phyloP scores from a whole-genome alignment of 1,139 yeast genomes.

The Sugiyamaella sp. region DNA sequence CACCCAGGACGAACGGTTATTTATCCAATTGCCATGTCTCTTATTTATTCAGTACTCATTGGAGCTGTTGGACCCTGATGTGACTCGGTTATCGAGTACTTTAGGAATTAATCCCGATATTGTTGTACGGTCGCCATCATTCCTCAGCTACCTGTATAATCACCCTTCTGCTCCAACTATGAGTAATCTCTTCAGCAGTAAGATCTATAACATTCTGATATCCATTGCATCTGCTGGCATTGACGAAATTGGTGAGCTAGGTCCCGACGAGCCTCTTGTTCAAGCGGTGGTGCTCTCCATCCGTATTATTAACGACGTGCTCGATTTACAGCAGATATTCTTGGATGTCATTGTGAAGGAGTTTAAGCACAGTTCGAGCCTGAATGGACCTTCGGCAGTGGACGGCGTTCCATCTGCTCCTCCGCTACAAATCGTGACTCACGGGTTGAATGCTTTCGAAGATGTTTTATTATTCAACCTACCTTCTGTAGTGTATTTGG shows the following conservation, averaged over 20 bases:
- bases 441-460: slow-evolving; percentile 64
- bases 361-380: slow-evolving; percentile 20
- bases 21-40: slow-evolving; percentile 58
- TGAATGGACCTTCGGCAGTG: background rate
- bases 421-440: slow-evolving; percentile 51
- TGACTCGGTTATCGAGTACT: slow-evolving; percentile 47
- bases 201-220: slow-evolving; percentile 59
- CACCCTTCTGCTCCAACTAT: slow-evolving; percentile 73
- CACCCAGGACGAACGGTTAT: slow-evolving; percentile 45
- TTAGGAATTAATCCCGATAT: slow-evolving; percentile 50
- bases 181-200: slow-evolving; percentile 62
- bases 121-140: slow-evolving; percentile 48
- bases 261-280: slow-evolving; percentile 37
- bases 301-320: slow-evolving; percentile 51
- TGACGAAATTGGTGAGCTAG: slow-evolving; percentile 53
- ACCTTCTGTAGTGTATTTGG: slow-evolving; percentile 68
- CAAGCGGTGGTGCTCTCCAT: slow-evolving; percentile 45
- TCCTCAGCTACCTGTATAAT: slow-evolving; percentile 49
- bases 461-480: slow-evolving; percentile 73
- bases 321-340: slow-evolving; percentile 55
- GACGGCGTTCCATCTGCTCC: slow-evolving; percentile 6
- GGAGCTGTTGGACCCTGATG: slow-evolving; percentile 63
- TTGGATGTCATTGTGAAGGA: slow-evolving; percentile 36
- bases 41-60: slow-evolving; percentile 57
- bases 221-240: slow-evolving; percentile 58